phyloP scores from a whole-genome alignment of 2,329 filamentous ascomycete species.

The Hymenoscyphus fructigenus region DNA sequence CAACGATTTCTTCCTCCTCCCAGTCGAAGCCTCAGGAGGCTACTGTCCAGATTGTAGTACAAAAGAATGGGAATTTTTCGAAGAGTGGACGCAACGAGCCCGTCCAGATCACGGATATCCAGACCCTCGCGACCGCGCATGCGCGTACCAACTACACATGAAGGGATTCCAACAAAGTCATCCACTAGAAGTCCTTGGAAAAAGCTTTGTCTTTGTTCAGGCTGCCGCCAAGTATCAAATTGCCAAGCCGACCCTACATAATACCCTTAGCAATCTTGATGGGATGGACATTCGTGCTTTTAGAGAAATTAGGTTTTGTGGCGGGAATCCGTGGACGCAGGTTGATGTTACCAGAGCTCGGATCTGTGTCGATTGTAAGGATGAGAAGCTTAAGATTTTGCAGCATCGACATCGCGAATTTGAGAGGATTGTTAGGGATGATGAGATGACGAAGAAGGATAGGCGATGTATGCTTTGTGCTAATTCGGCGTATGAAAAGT shows the following conservation, averaged over 20 bases:
- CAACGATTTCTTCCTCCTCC: slow-evolving; percentile 20
- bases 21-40: slow-evolving; percentile 14
- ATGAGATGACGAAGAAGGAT: neutral
- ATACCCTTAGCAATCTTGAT: slow-evolving; percentile 6
- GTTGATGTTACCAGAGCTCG: slow-evolving; percentile 22
- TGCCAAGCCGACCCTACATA: neutral
- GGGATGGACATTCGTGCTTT: slow-evolving; percentile 8
- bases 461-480: slow-evolving; percentile 22
- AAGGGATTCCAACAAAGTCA: neutral
- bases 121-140: neutral
- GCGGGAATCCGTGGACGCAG: slow-evolving; percentile 19
- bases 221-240: slow-evolving; percentile 1
- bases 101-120: too few relatives aligned
- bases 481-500: neutral
- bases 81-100: neutral
- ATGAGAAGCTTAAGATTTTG: slow-evolving; percentile 20
- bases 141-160: neutral
- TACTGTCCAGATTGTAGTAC: slow-evolving; percentile 22
- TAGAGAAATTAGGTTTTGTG: slow-evolving; percentile 16
- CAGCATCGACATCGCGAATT: slow-evolving; percentile 17
- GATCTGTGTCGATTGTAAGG: slow-evolving; percentile 22
- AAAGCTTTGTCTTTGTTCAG: neutral
- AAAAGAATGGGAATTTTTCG: neutral
- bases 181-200: neutral
- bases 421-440: neutral